These are phyloP conservation scores for Puccinia triticina DNA, from an alignment of 1,284 basidiomycete species.

Conservation along the genomic window DNA sequence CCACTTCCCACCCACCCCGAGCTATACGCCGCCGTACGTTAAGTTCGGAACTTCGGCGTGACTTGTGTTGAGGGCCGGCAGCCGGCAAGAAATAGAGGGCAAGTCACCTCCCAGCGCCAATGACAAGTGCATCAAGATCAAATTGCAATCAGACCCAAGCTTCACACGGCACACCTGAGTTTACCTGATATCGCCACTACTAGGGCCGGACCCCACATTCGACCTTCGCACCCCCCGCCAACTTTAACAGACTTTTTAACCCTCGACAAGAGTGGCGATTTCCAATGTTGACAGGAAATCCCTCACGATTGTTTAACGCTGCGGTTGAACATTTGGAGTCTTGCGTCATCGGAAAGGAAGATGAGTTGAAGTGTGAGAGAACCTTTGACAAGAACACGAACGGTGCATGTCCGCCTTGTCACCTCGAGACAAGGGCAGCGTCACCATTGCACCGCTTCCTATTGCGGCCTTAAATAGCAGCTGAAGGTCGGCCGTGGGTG, in stretches of 20 bases:
- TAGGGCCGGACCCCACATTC: constrained; percentile 1
- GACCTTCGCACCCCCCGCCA: not conserved
- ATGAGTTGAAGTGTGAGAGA: not conserved
- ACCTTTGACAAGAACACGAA: not conserved
- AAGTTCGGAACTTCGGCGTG: no score
- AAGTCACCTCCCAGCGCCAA: no score
- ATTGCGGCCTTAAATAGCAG: not conserved
- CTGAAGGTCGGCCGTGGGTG: not conserved
- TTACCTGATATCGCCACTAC: no score
- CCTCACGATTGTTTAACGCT: constrained; percentile 13
- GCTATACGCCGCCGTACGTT: no score
- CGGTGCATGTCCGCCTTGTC: not conserved
- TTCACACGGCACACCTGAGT: no score
- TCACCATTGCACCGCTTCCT: no score
- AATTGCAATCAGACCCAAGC: no score
- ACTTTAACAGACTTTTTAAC: no score
- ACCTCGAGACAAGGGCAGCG: not conserved
- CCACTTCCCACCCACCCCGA: no score
- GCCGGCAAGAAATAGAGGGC: no score
- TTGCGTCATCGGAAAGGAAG: not conserved
- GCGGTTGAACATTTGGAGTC: not conserved
- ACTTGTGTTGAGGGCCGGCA: no score
- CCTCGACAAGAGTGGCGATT: not conserved
- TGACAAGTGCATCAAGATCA: no score
- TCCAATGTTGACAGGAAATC: not conserved